These are phyloP conservation scores for Alternaria angustiovoidea DNA, from an alignment of 2,329 filamentous ascomycete species.

Conservation along the genomic window DNA sequence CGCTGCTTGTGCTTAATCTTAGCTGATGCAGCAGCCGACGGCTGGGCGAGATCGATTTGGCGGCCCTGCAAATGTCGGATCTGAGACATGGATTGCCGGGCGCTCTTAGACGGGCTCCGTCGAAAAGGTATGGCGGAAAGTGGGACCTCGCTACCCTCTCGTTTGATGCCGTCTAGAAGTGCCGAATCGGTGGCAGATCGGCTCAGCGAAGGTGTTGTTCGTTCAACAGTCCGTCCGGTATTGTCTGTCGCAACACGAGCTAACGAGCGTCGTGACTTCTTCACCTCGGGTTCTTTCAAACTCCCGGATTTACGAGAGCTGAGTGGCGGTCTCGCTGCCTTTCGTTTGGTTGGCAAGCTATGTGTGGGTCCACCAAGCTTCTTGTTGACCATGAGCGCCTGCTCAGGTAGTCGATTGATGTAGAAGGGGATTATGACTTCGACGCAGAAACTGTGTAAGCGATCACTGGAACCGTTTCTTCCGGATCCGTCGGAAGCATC, in stretches of 20 bases:
- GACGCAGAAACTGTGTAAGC: constrained; percentile 77
- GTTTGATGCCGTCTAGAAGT: constrained; percentile 68
- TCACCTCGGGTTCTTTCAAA: constrained; percentile 48
- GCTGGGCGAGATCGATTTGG: constrained; percentile 64
- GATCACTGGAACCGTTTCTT: constrained; percentile 59
- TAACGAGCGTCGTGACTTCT: constrained; percentile 61
- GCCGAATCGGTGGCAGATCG: constrained; percentile 72
- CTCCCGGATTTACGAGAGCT: constrained; percentile 51
- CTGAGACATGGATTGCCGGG: constrained; percentile 49
- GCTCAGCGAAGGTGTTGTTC: constrained; percentile 69
- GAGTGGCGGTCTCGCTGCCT: constrained; percentile 50
- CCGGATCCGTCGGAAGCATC: constrained; percentile 32
- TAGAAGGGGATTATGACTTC: constrained; percentile 87
- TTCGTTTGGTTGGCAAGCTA: constrained; percentile 63
- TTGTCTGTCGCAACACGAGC: constrained; percentile 69
- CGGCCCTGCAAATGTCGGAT: constrained; percentile 59
- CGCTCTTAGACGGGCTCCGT: constrained; percentile 53
- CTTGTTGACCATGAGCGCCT: constrained; percentile 74
- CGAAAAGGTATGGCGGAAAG: constrained; percentile 60
- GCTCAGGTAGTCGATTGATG: constrained; percentile 75
- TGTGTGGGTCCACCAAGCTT: constrained; percentile 78
- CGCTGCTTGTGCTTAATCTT: constrained; percentile 72
- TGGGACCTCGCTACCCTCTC: constrained; percentile 70
- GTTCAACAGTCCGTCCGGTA: constrained; percentile 59
- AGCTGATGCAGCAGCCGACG: constrained; percentile 61